phyloP scores from a whole-genome alignment of 108 stramenopile species.

The Pseudonitzschia multiseries region DNA sequence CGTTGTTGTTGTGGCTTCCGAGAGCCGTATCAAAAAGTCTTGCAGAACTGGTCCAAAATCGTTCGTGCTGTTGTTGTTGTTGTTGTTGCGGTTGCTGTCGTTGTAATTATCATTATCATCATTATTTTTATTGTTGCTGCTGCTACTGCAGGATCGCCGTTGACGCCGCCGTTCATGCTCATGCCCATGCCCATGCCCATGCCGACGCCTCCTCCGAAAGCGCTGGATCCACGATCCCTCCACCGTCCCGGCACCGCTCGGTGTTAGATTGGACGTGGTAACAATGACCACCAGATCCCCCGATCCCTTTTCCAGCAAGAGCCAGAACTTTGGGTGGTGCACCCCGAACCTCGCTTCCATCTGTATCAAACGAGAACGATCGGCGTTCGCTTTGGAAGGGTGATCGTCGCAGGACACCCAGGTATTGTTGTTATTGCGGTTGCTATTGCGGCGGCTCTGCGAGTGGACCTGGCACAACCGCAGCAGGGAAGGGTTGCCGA shows the following conservation, averaged over 20 bases:
- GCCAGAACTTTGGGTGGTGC: constrained; percentile 83
- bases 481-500: neutral
- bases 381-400: no score
- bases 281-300: constrained; percentile 74
- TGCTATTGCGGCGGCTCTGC: neutral
- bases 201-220: constrained; percentile 40
- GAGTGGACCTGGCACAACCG: neutral
- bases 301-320: constrained; percentile 61
- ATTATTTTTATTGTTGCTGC: no score
- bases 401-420: neutral
- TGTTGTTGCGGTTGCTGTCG: neutral
- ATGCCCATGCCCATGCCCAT: no score
- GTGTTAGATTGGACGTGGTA: constrained; percentile 69
- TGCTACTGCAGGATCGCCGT: no score
- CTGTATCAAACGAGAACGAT: no score
- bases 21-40: constrained; percentile 65
- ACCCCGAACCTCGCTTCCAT: constrained; percentile 51
- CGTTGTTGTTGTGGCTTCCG: constrained; percentile 31
- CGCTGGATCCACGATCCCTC: constrained; percentile 86
- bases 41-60: constrained; percentile 68
- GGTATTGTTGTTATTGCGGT: neutral
- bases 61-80: constrained; percentile 10
- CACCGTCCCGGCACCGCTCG: constrained; percentile 26
- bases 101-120: no score
- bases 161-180: no score